Evolutionary conservation across 306 rosid genomes (phyloP).

Genomic region (peach (Prunus persica)): Prunus_persica_NCBIv2 NC_034015.1:11358501-11359000

Average conservation of each 20-base stretch:
- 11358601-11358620: constrained; percentile 79
- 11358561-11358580: constrained; percentile 63
- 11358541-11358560: constrained; percentile 26
- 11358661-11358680: constrained; percentile 17
- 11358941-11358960: constrained; percentile 1
- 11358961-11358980: constrained; percentile 17
- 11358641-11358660: constrained; percentile 89
- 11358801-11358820: neutral
- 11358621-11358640: constrained; percentile 70
- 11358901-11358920: constrained; percentile 91
- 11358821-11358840: constrained; percentile 14
- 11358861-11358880: constrained; percentile 74
- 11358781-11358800: neutral
- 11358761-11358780: too few species aligned
- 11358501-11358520: constrained; percentile 19
- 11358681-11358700: neutral
- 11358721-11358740: neutral
- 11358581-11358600: constrained; percentile 81
- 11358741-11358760: neutral
- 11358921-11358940: constrained; percentile 30
- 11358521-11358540: constrained; percentile 12
- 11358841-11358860: constrained; percentile 59
- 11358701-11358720: neutral
- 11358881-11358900: constrained; percentile 80
- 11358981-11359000: constrained; percentile 29